A percentile compares a stretch with the other conserved stretches of the same genome.
These are phyloP conservation scores for Hygrophorus pudorinus DNA, from an alignment of 768 basidiomycete genomes.

Conservation along the genomic window DNA sequence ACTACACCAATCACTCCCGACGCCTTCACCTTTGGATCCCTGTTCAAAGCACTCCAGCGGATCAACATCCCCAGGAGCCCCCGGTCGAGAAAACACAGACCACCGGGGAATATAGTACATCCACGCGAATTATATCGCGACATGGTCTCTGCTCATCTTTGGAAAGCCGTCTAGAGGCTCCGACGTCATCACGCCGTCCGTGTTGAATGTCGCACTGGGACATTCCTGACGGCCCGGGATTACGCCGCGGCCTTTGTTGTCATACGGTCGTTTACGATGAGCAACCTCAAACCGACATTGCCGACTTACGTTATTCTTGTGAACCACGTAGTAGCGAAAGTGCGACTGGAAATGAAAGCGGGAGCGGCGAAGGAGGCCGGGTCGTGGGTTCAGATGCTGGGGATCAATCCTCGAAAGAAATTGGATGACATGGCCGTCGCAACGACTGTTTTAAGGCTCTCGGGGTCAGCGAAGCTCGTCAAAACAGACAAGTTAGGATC, in stretches of 20 bases:
- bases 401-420: neutral
- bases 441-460: neutral
- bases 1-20: constrained; percentile 27
- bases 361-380: constrained; percentile 1
- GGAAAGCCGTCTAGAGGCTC: constrained; percentile 11
- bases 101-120: constrained; percentile 16
- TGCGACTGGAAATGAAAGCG: constrained; percentile 15
- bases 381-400: constrained; percentile 1
- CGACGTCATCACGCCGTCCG: constrained; percentile 20
- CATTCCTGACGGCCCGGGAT: constrained; percentile 33
- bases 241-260: constrained; percentile 36
- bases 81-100: constrained; percentile 14
- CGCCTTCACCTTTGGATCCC: constrained; percentile 30
- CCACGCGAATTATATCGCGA: constrained; percentile 36
- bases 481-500: too few relatives aligned
- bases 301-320: constrained; percentile 31
- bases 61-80: constrained; percentile 9
- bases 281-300: constrained; percentile 22
- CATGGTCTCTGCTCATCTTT: constrained; percentile 21
- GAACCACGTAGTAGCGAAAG: constrained; percentile 23
- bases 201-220: constrained; percentile 33
- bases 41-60: constrained; percentile 26
- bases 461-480: neutral
- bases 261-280: constrained; percentile 21
- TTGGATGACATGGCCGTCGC: neutral